These are phyloP conservation scores for Sequoia sempervirens DNA, from an alignment of 75 land plant genomes.

Conservation along the genomic window DNA sequence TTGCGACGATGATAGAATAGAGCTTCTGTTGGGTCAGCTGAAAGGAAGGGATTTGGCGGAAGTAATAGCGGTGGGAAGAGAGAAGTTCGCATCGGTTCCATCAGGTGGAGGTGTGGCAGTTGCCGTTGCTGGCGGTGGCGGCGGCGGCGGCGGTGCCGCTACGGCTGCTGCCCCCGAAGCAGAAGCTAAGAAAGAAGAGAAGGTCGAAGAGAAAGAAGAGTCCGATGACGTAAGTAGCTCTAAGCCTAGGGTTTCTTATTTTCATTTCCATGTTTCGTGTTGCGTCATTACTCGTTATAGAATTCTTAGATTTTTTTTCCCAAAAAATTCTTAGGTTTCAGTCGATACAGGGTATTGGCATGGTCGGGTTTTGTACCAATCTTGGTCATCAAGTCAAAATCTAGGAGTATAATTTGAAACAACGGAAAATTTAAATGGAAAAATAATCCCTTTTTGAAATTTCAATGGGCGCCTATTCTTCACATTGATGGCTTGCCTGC, in stretches of 20 bases:
- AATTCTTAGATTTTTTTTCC: no score
- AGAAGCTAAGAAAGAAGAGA: conserved; percentile 60
- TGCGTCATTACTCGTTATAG: background rate
- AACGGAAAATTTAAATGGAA: background rate
- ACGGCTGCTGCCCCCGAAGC: conserved; percentile 41
- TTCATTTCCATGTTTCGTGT: background rate
- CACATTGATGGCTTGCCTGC: no score
- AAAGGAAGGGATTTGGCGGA: conserved; percentile 67
- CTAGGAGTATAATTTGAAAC: background rate
- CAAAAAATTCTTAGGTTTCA: background rate
- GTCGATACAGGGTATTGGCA: background rate
- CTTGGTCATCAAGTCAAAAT: background rate
- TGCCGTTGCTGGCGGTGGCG: conserved; percentile 19
- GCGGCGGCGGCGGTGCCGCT: conserved; percentile 32
- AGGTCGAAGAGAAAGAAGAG: conserved; percentile 54
- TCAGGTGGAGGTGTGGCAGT: conserved; percentile 67
- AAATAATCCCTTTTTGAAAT: background rate
- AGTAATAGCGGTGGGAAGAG: conserved; percentile 60
- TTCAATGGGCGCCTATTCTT: background rate
- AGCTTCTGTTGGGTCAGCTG: conserved; percentile 45
- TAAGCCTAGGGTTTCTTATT: background rate
- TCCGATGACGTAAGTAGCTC: conserved; percentile 34
- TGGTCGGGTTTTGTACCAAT: background rate
- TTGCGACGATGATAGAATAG: conserved; percentile 53
- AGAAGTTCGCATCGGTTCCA: conserved; percentile 80